Evolutionary conservation across 2,329 filamentous ascomycete species (phyloP).

Genomic region (Graphilbum fragrans): DNA sequence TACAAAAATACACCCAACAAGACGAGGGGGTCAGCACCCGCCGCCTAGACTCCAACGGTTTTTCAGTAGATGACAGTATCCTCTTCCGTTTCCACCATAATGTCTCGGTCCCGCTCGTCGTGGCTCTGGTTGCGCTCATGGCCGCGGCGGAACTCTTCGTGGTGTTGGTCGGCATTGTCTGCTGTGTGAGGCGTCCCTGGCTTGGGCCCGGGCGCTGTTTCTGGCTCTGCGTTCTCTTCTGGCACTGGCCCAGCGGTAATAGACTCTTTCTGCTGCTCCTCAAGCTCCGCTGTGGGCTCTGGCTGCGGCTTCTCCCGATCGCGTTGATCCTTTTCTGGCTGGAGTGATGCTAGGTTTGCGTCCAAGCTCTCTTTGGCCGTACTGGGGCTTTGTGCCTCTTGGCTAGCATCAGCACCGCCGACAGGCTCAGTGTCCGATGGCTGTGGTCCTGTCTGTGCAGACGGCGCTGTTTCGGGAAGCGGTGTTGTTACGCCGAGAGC

Average conservation of each 20-base stretch:
- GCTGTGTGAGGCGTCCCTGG: not conserved
- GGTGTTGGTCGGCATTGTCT: not conserved
- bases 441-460: conserved; percentile 16
- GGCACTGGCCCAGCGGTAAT: no score
- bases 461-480: conserved; percentile 6
- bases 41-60: no score
- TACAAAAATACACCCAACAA: no score
- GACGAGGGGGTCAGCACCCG: no score
- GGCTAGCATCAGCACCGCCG: no score
- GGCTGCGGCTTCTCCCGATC: not conserved
- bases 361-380: no score
- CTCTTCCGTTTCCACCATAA: conserved; percentile 75
- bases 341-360: no score
- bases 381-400: no score
- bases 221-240: no score
- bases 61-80: conserved; percentile 80
- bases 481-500: conserved; percentile 19
- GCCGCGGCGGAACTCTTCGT: not conserved
- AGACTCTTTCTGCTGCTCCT: not conserved
- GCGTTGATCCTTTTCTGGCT: not conserved
- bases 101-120: conserved; percentile 66
- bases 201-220: not conserved
- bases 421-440: no score
- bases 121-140: conserved; percentile 21
- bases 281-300: not conserved